Percentiles rank a stretch among this genome's conserved stretches.
Conservation (phyloP, 2,329 filamentous ascomycete genomes). For the Aureobasidium sp. region DNA sequence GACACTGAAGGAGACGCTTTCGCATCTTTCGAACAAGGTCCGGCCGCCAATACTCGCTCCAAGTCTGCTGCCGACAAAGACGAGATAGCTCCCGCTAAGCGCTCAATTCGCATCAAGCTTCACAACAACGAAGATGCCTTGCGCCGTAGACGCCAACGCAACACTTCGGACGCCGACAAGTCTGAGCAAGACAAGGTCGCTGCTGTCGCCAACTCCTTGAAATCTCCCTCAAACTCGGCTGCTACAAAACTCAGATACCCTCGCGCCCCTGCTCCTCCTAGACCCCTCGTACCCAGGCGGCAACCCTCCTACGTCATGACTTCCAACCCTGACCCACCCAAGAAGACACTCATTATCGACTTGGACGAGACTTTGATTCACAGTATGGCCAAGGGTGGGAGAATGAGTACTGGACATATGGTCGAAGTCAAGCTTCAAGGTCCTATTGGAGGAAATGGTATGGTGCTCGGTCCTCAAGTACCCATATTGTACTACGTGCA, state of each 20-base stretch:
- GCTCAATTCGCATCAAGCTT: constrained; percentile 86
- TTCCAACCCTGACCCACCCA: constrained; percentile 51
- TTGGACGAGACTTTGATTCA: constrained; percentile 97
- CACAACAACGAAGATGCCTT: constrained; percentile 67
- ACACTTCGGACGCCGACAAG: constrained; percentile 19
- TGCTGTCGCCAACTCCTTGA: constrained; percentile 65
- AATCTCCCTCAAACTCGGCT: constrained; percentile 83
- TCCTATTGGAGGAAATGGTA: constrained; percentile 59
- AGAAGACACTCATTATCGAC: constrained; percentile 93
- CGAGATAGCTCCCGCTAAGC: constrained; percentile 60
- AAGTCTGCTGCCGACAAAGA: constrained; percentile 43
- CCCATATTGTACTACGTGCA: constrained; percentile 98
- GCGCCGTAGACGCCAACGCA: constrained; percentile 19
- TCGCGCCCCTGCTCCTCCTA: constrained; percentile 77
- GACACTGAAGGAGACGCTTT: constrained; percentile 49
- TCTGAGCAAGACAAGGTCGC: constrained; percentile 33
- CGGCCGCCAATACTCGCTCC: constrained; percentile 54
- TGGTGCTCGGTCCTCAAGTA: constrained; percentile 73
- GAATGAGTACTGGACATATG: constrained; percentile 97
- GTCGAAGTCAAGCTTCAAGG: constrained; percentile 66
- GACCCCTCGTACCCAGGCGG: constrained; percentile 80
- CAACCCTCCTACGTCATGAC: constrained; percentile 78
- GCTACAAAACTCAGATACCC: constrained; percentile 70
- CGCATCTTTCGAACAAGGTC: constrained; percentile 34
- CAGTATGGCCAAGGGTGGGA: constrained; percentile 91